Evolutionary conservation across 2,329 filamentous ascomycete genomes (phyloP), one percentile per base, ranked within the genome.

Genomic region (Ascochyta fabae): DNA sequence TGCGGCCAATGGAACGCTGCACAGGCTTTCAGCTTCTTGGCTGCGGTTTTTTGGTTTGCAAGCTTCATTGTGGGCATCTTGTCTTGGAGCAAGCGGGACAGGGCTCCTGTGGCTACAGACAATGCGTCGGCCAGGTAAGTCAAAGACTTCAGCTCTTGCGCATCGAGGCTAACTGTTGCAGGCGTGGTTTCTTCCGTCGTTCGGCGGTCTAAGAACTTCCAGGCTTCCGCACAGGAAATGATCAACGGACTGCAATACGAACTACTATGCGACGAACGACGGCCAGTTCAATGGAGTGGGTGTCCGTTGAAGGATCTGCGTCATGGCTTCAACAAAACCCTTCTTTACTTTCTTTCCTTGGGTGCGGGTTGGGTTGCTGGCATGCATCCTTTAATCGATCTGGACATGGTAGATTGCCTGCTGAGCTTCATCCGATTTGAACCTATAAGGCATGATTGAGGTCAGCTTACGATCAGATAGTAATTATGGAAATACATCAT

Each of bases 1-100:
- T 93, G 90, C 75, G 80, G 84, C 52, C 83, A 85, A 63, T 90
- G 85, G 83, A 91, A 89, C 77, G 85, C 89, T 24, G 80, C 84
- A 56, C 83, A 90, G 66, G 88, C 88, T 9, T 91, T 92, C 67
- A 77, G 80, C 51, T 92, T 92, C 75, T 75, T 92, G 53, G 87
- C 86, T 2, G 89, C 88, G 40, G 81, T 90, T 62, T 80, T 87
- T 68, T 92, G 88, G 88, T 82, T 91, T 40, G 83, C 47, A 22
- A 55, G 53, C 9, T 50, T 55, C 36, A 27, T 55, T 12, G 23
- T 55, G 7, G 46, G 53, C 78, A 41, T 55, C 23, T 27, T 55
- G 36, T 41, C 35, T 19, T 55, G 53, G 53, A 45, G 29, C 24
- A 26, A 16, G 39, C 24, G 34, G 22, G 41, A 31, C 6, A 29